A percentile compares a stretch with the other conserved stretches of the same genome.
Conservation (phyloP, 306 rosid species). For the Pachyrhizus erosus region DNA sequence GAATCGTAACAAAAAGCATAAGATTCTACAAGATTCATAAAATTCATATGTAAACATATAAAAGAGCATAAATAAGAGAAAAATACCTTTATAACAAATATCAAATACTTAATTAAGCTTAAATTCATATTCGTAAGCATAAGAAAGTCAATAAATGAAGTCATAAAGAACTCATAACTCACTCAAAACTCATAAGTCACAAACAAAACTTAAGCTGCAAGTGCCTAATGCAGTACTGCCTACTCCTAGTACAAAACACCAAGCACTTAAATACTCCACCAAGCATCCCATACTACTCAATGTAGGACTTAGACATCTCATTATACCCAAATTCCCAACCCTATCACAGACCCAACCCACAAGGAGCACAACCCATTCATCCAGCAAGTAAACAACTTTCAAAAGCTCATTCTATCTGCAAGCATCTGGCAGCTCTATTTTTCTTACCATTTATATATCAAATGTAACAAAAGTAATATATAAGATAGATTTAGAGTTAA, state of each 20-base stretch:
- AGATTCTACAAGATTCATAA: background rate
- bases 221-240: background rate
- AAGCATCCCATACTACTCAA: background rate
- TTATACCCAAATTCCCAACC: background rate
- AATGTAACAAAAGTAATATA: background rate
- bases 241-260: background rate
- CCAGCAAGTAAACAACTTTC: constrained; percentile 26
- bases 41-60: background rate
- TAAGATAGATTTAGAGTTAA: constrained; percentile 8
- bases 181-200: background rate
- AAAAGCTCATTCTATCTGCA: constrained; percentile 25
- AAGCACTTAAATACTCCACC: background rate
- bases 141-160: background rate
- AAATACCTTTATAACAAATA: background rate
- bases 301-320: background rate
- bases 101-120: background rate
- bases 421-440: constrained; percentile 35
- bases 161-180: background rate
- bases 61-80: background rate
- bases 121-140: background rate
- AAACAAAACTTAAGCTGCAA: background rate
- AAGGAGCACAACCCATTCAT: constrained; percentile 17
- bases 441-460: constrained; percentile 17
- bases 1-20: background rate
- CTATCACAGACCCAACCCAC: background rate